Conservation (phyloP, 768 basidiomycete species). For the Suillus ampliporus region DNA sequence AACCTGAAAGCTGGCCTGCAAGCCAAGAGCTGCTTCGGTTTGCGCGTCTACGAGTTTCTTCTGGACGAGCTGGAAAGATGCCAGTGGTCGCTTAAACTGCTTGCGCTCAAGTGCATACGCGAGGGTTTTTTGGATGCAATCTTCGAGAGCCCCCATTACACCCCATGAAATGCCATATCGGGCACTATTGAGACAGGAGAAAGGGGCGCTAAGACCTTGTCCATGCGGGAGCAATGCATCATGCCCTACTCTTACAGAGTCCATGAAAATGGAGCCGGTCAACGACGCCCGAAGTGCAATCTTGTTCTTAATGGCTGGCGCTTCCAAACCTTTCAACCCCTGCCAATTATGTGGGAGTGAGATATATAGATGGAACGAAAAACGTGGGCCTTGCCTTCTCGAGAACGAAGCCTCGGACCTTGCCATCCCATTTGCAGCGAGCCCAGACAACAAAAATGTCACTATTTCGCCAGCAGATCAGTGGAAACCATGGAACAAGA, state of each 20-base stretch:
- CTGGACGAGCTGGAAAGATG: conserved; percentile 96
- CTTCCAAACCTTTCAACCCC: conserved; percentile 82
- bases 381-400: conserved; percentile 67
- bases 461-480: conserved; percentile 41
- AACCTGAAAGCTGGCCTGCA: conserved; percentile 77
- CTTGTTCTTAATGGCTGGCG: conserved; percentile 93
- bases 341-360: conserved; percentile 34
- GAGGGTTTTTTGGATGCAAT: conserved; percentile 79
- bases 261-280: conserved; percentile 92
- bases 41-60: conserved; percentile 97
- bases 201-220: conserved; percentile 81
- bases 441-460: conserved; percentile 96
- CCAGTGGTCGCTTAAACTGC: conserved; percentile 89
- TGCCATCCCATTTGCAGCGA: conserved; percentile 90
- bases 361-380: not conserved
- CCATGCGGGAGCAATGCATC: conserved; percentile 80
- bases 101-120: conserved; percentile 87
- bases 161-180: conserved; percentile 93
- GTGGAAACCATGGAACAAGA: conserved; percentile 13
- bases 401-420: conserved; percentile 87
- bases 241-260: conserved; percentile 78
- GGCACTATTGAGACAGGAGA: conserved; percentile 92
- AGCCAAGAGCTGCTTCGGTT: conserved; percentile 80
- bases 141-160: conserved; percentile 94
- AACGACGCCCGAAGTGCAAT: conserved; percentile 85